Evolutionary conservation across 2,329 filamentous ascomycete genomes (phyloP), one percentile per base, ranked within the genome.

Genomic region (Apiospora sp.): DNA sequence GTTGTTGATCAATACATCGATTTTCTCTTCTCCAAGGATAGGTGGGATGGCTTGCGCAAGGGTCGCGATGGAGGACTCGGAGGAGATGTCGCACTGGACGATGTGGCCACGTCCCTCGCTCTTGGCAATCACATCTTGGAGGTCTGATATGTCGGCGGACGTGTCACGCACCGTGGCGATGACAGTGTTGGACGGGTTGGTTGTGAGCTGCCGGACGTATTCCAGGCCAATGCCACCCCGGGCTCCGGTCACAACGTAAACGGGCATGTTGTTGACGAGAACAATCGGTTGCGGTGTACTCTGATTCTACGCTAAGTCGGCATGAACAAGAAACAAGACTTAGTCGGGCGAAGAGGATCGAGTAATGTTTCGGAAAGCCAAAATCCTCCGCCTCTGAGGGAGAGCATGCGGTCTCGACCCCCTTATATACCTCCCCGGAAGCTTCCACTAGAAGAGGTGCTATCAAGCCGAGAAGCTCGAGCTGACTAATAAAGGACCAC

Each of bases 1-100:
- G 44, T 85, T 85, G 78, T 81, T 82, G 71, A 85, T 74, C n/a
- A 85, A 76, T 4, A 84, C 76, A 73, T 86, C 83, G 4, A 85
- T 71, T 43, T 74, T 75, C 2, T 78, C 77, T 19, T 74, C 34
- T 41, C 58, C 79, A 68, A 80, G 76, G 49, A 75, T 73, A 44
- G 74, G 69, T 4, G 72, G 72, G 37, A 79, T 75, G 0, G 75
- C 73, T 16, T 79, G 77, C n/a, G 72, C 72, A 41, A 64, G 71
- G 8, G 75, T 75, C 7, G 82, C 81, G 27, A 83, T 79, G 49
- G 79, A 80, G 41, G 76, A 73, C 51, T 73, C 77, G 69, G 79
- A 79, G 14, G 80, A 74, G 58, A 84, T 80, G 70, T 84, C 81
- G 41, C 83, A 70, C 67, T 80, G 76, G 19, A 83, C 73, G 8